Evolutionary conservation across 2,329 filamentous ascomycete species (phyloP), one percentile per base, ranked within the genome.

Genomic region (Amauroascus niger): DNA sequence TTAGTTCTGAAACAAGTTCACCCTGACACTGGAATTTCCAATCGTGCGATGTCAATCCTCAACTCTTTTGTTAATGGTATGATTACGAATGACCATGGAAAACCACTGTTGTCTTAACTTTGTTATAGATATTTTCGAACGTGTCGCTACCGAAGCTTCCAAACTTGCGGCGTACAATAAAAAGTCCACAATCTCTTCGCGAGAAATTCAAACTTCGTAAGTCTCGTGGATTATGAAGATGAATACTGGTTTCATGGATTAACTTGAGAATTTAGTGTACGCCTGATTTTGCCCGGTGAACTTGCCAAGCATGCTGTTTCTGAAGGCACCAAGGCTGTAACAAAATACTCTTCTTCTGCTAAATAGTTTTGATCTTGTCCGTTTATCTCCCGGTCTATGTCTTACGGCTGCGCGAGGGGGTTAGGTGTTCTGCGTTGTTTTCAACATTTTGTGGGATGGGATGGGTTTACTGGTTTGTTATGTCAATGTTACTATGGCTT

Each of bases 121-220:
- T 59, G 54, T 52, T n/a, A 30, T 43, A 93, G 89, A 98, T 69
- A 98, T 98, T 73, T 98, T 98, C 74, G 93, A 98, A 85, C 90
- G 93, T 66, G 91, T 98, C 65, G 93, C 93, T 62, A 96, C 93
- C 56, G 93, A 98, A 78, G 93, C 93, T 50, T 95, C 88, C 72
- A 98, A 98, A 86, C 86, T 98, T 58, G 93, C 93, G 65, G 93
- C 93, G 61, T 98, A 98, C 82, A 98, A 98, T 86, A 98, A 97
- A 87, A 98, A 98, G 83, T 97, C 91, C 49, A 98, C 93, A 72
- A 98, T 98, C 77, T 97, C 91, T 52, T 97, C 93, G 64, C 87
- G 93, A 70, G 93, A 98, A 79, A 98, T 98, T 71, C 93, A 98
- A 82, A 98, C 93, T 66, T 96, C 93, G 75, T 83, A 74, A 62